Evolutionary conservation across 164 flowering plant species (phyloP).

Genomic region (Magnolia sinica): DNA sequence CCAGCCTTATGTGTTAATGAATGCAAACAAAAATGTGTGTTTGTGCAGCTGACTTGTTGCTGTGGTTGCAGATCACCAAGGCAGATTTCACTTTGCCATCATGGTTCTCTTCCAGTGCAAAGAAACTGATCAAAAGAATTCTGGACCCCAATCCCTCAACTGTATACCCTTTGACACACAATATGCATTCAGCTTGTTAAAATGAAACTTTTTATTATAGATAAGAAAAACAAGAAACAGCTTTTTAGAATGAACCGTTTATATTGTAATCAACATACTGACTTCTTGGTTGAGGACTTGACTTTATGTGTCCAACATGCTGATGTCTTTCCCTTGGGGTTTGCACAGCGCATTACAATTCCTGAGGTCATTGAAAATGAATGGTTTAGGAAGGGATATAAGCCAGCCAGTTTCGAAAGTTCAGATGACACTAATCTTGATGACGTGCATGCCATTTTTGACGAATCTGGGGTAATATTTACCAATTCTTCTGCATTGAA

Average conservation of each 20-base stretch:
- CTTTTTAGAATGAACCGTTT: not conserved
- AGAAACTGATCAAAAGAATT: slow-evolving; percentile 79
- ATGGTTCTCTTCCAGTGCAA: slow-evolving; percentile 92
- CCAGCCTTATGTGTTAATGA: not conserved
- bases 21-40: not conserved
- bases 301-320: not conserved
- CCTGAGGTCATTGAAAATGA: slow-evolving; percentile 87
- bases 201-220: not conserved
- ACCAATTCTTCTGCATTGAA: not conserved
- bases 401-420: slow-evolving; percentile 67
- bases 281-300: not conserved
- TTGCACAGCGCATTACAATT: slow-evolving; percentile 69
- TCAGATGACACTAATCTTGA: slow-evolving; percentile 53
- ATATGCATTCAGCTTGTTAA: not conserved
- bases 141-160: slow-evolving; percentile 84
- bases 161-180: slow-evolving; percentile 32
- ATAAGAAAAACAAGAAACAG: not conserved
- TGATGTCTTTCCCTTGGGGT: not conserved
- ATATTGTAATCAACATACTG: too few relatives aligned
- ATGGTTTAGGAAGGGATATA: slow-evolving; percentile 97
- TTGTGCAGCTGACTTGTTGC: slow-evolving; percentile 3
- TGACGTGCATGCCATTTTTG: slow-evolving; percentile 77
- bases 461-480: slow-evolving; percentile 56
- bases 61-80: slow-evolving; percentile 62
- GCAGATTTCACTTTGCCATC: slow-evolving; percentile 91